Conservation (phyloP, 306 rosid genomes). For the Morella rubra region DNA sequence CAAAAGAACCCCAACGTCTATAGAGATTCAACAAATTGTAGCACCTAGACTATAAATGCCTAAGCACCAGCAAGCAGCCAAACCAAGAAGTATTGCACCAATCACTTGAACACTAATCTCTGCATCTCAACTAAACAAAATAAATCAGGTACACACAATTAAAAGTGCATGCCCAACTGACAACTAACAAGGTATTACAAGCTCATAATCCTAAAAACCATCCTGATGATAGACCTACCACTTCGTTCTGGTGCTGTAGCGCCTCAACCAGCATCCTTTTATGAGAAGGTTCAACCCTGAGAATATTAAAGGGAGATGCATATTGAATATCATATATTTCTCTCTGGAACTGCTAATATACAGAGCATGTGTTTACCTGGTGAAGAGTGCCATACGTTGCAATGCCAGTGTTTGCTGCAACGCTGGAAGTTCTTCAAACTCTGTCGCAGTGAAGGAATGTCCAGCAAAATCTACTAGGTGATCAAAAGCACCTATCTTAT, state of each 20-base stretch:
- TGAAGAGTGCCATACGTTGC: conserved; percentile 91
- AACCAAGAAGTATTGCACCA: background rate
- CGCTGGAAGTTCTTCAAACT: conserved; percentile 92
- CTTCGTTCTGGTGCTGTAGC: conserved; percentile 92
- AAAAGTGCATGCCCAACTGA: background rate
- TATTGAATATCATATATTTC: background rate
- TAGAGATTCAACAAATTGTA: conserved; percentile 4
- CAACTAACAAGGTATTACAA: conserved; percentile 17
- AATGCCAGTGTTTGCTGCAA: conserved; percentile 81
- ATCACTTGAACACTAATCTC: background rate
- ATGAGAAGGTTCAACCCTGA: conserved; percentile 98
- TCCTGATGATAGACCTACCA: conserved; percentile 47
- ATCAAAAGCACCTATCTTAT: conserved; percentile 95
- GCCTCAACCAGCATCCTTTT: conserved; percentile 98
- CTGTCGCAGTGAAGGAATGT: conserved; percentile 87
- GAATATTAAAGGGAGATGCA: conserved; percentile 19
- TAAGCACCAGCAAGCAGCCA: conserved; percentile 8
- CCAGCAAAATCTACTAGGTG: conserved; percentile 72
- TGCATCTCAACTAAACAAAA: conserved; percentile 17
- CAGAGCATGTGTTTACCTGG: conserved; percentile 51
- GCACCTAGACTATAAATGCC: conserved; percentile 12
- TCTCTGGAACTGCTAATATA: background rate
- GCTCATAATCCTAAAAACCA: conserved; percentile 24
- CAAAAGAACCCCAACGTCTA: background rate
- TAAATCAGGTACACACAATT: conserved; percentile 3